A percentile compares a stretch with the other conserved stretches of the same genome.
Conservation (phyloP, 345 rosid species). For the Populus davidiana region DNA sequence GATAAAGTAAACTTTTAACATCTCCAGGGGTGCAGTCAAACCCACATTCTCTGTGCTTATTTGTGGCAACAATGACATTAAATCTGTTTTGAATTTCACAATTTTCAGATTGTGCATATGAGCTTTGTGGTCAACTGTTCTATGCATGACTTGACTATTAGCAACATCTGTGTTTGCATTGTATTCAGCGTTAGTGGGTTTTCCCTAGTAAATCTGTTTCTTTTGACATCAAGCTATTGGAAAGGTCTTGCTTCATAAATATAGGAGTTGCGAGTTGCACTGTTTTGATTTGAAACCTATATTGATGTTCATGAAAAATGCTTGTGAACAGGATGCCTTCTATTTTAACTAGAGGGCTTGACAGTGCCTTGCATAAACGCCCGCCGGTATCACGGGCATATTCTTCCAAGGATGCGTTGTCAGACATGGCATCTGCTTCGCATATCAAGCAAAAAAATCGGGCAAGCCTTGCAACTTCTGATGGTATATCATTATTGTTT, state of each 20-base stretch:
- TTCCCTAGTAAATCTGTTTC: neutral
- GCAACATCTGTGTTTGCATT: neutral
- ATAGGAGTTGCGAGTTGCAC: neutral
- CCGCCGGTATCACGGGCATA: constrained; percentile 41
- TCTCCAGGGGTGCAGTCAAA: neutral
- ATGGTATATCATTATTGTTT: constrained; percentile 2
- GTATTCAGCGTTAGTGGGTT: neutral
- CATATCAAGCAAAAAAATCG: constrained; percentile 36
- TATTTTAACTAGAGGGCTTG: constrained; percentile 42
- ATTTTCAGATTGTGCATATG: neutral
- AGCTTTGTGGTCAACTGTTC: neutral
- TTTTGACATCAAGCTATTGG: neutral
- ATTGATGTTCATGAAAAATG: neutral
- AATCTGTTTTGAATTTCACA: neutral
- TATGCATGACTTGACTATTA: neutral
- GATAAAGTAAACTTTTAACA: neutral
- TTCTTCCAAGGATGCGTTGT: constrained; percentile 47
- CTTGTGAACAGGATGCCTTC: constrained; percentile 27
- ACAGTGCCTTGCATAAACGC: constrained; percentile 36
- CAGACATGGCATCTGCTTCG: constrained; percentile 40
- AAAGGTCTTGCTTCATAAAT: neutral
- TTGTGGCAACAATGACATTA: neutral
- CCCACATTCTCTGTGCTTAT: neutral
- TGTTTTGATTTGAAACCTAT: neutral
- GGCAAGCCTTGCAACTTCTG: constrained; percentile 16